Evolutionary conservation across 1,284 basidiomycete species (phyloP), one percentile per base, ranked within the genome.

Genomic region (Agroathelia rolfsii): DNA sequence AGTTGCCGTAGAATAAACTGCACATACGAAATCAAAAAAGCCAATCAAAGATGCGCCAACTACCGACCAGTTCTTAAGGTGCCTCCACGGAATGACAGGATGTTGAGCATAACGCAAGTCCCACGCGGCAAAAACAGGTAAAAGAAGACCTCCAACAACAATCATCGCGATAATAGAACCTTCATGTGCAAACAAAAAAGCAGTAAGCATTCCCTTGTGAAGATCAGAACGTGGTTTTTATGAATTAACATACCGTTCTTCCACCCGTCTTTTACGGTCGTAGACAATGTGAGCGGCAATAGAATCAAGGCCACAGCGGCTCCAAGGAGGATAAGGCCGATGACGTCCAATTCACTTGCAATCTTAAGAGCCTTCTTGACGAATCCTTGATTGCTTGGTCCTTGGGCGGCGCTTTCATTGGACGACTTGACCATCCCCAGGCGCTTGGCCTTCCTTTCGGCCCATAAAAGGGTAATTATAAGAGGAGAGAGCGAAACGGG

Each of bases 1-100:
- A n/a, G n/a, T n/a, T n/a, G n/a, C n/a, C 13, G 25, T 30, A 6
- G 7, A 14, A 17, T 25, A 34, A 15, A 32, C 24, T 27, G 7
- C 10, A 58, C 68, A 12, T 41, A 74, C 71, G 46, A 81, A 83
- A 51, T 83, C 79, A 37, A 78, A 71, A 48, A 76, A 76, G 5
- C 78, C 78, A 39, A 86, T 76, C 28, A 74, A 49, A 15, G 71
- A 62, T 0, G 78, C 71, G 16, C 70, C 60, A 15, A 81, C 58
- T 17, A 85, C 70, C 22, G 67, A 69, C 9, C 62, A 55, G 47
- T 80, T 79, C 22, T 48, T 47, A 30, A 76, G 50, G 56, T 81
- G 76, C 19, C 73, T 64, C 21, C 61, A 56, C 8, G 72, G 59
- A 19, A 77, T 52, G 28, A 76, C 63, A 2, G 75, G 74, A 31